Conservation (phyloP, 148 eudicot species). For the Arbutus unedo region DNA sequence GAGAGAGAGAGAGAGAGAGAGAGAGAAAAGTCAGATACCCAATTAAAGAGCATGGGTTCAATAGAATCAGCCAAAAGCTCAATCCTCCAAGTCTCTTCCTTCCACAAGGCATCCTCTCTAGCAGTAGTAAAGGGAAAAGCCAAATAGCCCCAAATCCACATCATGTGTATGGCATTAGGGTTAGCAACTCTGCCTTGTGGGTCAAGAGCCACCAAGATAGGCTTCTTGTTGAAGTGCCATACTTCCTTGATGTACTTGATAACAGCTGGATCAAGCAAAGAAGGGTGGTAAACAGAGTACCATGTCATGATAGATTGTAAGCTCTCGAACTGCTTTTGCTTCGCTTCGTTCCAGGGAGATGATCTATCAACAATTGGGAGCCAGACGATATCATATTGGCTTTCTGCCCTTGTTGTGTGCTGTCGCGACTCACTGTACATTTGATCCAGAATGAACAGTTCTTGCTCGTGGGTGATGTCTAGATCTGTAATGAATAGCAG, state of each 20-base stretch:
- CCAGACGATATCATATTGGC: slow-evolving; percentile 78
- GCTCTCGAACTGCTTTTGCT: slow-evolving; percentile 39
- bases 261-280: slow-evolving; percentile 66
- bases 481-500: slow-evolving; percentile 76
- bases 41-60: slow-evolving; percentile 36
- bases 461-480: slow-evolving; percentile 54
- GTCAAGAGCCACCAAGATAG: slow-evolving; percentile 66
- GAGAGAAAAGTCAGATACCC: slow-evolving; percentile 37
- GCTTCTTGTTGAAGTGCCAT: slow-evolving; percentile 66
- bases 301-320: slow-evolving; percentile 70
- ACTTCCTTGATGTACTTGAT: slow-evolving; percentile 64
- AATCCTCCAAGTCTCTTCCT: slow-evolving; percentile 70
- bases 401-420: slow-evolving; percentile 27
- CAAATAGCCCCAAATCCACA: slow-evolving; percentile 75
- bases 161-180: slow-evolving; percentile 75
- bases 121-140: slow-evolving; percentile 71
- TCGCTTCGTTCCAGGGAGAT: slow-evolving; percentile 48
- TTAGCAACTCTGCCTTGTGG: slow-evolving; percentile 69
- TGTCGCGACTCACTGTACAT: slow-evolving; percentile 46
- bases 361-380: slow-evolving; percentile 62
- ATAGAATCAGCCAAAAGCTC: slow-evolving; percentile 65
- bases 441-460: slow-evolving; percentile 38
- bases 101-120: slow-evolving; percentile 72
- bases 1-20: neutral
- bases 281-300: slow-evolving; percentile 70